phyloP scores from a whole-genome alignment of 2,329 filamentous ascomycete species.

The Davidsoniella australis region DNA sequence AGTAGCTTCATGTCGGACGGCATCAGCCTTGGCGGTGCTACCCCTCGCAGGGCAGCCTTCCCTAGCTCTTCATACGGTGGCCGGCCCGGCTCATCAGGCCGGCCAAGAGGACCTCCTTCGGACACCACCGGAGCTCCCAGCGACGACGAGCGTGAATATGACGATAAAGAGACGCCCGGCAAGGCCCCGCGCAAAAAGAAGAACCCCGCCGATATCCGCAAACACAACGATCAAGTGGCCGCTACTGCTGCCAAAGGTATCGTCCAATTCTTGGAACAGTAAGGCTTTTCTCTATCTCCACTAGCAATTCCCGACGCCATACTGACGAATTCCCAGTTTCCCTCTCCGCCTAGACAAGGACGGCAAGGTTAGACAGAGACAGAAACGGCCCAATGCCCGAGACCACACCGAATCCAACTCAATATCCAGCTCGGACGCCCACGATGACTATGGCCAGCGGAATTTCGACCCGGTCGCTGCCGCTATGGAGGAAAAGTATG shows the following conservation, averaged over 20 bases:
- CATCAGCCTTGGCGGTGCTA: constrained; percentile 25
- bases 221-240: constrained; percentile 61
- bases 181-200: constrained; percentile 23
- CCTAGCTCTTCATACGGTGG: constrained; percentile 8
- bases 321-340: not conserved
- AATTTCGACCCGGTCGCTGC: constrained; percentile 5
- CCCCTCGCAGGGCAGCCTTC: constrained; percentile 27
- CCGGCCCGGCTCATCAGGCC: constrained; percentile 32
- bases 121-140: constrained; percentile 43
- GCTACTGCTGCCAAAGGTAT: constrained; percentile 60
- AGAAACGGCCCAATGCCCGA: no score
- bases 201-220: constrained; percentile 35
- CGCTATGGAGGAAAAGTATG: constrained; percentile 19
- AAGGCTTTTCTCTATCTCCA: constrained; percentile 17
- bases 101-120: constrained; percentile 42
- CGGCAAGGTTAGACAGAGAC: no score
- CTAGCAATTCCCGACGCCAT: constrained; percentile 3
- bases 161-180: constrained; percentile 44
- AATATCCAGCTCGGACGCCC: not conserved
- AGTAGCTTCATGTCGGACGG: constrained; percentile 36
- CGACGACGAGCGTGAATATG: constrained; percentile 43
- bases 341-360: not conserved
- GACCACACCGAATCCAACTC: no score
- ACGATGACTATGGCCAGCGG: not conserved
- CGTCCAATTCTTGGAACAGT: constrained; percentile 66